Evolutionary conservation across 257 asterid genomes (phyloP).

Genomic region (Salvia splendens): DNA sequence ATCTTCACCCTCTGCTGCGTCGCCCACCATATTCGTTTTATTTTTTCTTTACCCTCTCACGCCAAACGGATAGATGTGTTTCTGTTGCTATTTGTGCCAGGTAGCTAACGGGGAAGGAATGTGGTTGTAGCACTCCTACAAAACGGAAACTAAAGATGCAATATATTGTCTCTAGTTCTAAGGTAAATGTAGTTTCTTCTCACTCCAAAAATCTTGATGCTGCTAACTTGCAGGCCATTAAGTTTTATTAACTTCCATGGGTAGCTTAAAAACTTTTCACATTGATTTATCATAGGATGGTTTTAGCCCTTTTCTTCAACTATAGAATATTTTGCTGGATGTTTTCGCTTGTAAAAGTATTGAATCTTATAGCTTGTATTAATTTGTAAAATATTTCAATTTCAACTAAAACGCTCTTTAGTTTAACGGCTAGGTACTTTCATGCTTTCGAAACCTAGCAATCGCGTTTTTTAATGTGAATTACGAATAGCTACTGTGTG

Average conservation of each 20-base stretch:
- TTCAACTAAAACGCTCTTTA: not conserved
- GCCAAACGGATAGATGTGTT: constrained; percentile 29
- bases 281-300: constrained; percentile 37
- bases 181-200: constrained; percentile 49
- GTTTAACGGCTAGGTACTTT: not conserved
- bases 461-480: no score
- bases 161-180: constrained; percentile 41
- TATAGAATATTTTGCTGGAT: constrained; percentile 37
- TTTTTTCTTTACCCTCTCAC: constrained; percentile 34
- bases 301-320: constrained; percentile 31
- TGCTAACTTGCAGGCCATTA: constrained; percentile 57
- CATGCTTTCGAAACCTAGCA: not conserved
- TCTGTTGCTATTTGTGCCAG: constrained; percentile 34
- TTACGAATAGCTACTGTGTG: not conserved
- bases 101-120: constrained; percentile 44
- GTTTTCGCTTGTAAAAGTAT: constrained; percentile 33
- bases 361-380: constrained; percentile 28
- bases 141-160: constrained; percentile 38
- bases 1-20: constrained; percentile 24
- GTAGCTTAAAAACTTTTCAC: constrained; percentile 36
- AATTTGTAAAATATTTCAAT: constrained; percentile 37
- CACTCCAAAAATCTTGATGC: constrained; percentile 41
- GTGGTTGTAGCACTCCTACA: constrained; percentile 54
- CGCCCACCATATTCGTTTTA: constrained; percentile 37
- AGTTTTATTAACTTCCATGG: constrained; percentile 42